Percentiles rank a stretch among this genome's conserved stretches.
Evolutionary conservation across 345 rosid species (phyloP).

Genomic region (Pugionium cornutum): DNA sequence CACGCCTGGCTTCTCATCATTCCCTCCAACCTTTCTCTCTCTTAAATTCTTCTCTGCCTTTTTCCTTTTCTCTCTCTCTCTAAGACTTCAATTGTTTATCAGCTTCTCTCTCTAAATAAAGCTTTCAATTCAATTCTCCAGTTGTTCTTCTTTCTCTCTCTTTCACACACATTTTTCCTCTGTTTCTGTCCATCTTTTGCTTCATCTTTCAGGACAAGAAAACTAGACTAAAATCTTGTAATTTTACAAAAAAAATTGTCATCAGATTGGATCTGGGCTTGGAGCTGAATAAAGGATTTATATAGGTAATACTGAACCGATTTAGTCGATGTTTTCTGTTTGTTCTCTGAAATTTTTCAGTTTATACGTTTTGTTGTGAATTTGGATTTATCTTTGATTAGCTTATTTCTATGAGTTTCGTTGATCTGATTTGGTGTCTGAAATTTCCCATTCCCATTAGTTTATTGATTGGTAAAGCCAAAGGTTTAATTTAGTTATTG

Average conservation of each 20-base stretch:
- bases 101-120: constrained; percentile 40
- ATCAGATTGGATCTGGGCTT: constrained; percentile 63
- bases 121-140: constrained; percentile 33
- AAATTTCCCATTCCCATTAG: not conserved
- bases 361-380: constrained; percentile 11
- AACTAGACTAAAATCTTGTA: constrained; percentile 27
- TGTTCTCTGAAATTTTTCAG: not conserved
- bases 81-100: constrained; percentile 41
- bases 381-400: not conserved
- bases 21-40: constrained; percentile 51
- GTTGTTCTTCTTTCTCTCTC: constrained; percentile 19
- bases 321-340: not conserved
- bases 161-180: constrained; percentile 33
- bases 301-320: constrained; percentile 39
- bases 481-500: constrained; percentile 25
- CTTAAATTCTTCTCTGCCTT: constrained; percentile 13
- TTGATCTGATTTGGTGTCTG: constrained; percentile 46
- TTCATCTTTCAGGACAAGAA: constrained; percentile 17
- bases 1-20: constrained; percentile 96
- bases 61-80: constrained; percentile 21
- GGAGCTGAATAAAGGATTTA: constrained; percentile 27
- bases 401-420: not conserved
- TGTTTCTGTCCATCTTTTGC: constrained; percentile 31
- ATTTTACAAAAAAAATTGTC: not conserved
- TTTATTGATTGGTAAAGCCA: constrained; percentile 29